phyloP scores from a whole-genome alignment of 306 rosid genomes.

The Prunus persica region DNA sequence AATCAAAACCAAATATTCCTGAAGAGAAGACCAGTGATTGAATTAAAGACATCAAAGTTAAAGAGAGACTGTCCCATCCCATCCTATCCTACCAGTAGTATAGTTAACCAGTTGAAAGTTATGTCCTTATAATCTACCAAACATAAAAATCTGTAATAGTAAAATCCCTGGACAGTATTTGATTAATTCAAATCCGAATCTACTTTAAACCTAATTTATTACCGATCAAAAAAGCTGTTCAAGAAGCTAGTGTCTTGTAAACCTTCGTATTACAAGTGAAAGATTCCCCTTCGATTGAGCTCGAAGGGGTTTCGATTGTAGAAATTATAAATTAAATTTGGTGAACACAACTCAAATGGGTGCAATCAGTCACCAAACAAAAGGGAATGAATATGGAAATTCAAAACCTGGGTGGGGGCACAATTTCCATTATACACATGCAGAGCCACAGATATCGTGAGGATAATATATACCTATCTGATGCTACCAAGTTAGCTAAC shows the following conservation, averaged over 20 bases:
- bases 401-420: background rate
- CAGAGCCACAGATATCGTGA: background rate
- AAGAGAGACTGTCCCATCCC: background rate
- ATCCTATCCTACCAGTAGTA: background rate
- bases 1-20: background rate
- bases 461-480: background rate
- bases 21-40: background rate
- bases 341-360: background rate
- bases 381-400: background rate
- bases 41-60: background rate
- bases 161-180: too few relatives aligned
- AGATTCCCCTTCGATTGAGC: too few relatives aligned
- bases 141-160: too few relatives aligned
- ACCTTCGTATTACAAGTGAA: too few relatives aligned
- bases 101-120: background rate
- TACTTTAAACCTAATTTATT: too few relatives aligned
- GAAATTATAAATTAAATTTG: background rate
- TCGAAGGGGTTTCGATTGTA: too few relatives aligned
- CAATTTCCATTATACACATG: background rate
- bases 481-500: background rate
- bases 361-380: background rate
- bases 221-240: rapidly evolving
- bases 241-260: too few relatives aligned
- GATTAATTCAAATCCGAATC: too few relatives aligned
- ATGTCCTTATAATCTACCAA: background rate